Evolutionary conservation across 108 stramenopile genomes (phyloP), one percentile per base, ranked within the genome.

Genomic region (Craspedostauros australis): DNA sequence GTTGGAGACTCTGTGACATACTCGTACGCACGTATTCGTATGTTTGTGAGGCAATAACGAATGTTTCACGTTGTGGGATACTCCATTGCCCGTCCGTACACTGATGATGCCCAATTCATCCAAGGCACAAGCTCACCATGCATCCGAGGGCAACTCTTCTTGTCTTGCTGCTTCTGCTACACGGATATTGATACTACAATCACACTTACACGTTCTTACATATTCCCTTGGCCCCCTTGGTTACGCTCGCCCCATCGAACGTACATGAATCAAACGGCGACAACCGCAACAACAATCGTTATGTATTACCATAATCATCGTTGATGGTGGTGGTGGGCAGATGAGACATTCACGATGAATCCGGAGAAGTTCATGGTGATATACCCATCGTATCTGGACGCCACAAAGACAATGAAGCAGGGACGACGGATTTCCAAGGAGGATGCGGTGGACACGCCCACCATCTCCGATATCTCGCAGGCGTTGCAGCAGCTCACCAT

Each of bases 301-400:
- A 55, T 31, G 23, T 11, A 7, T 61, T 51, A n/a, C n/a, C 11
- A 15, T 21, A 6, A 11, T 21, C 29, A 19, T 15, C 27, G 12
- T 15, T 30, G 19, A 11, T 4, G n/a, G n/a, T n/a, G n/a, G 19
- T n/a, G n/a, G n/a, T n/a, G n/a, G n/a, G 11, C 54, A 80, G 77
- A 73, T 22, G 77, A 84, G 49, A 80, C 79, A 25, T 81, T 86
- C 53, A 48, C 68, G 23, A 83, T 84, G 81, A 70, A 77, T 27
- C 76, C 59, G 42, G 65, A 64, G 3, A 52, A 47, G 7, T 91
- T 85, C 40, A 57, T 53, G 28, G 41, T 69, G 8, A 73, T 91
- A 28, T 91, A 83, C 43, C 89, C 89, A 15, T 75, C 74, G n/a
- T 87, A 91, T 50, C 26, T 91, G 40, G 89, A 91, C 54, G 77